Evolutionary conservation across 1,139 yeast species (phyloP), one percentile per base, ranked within the genome.

Genomic region (Magnusiomyces paraingens): DNA sequence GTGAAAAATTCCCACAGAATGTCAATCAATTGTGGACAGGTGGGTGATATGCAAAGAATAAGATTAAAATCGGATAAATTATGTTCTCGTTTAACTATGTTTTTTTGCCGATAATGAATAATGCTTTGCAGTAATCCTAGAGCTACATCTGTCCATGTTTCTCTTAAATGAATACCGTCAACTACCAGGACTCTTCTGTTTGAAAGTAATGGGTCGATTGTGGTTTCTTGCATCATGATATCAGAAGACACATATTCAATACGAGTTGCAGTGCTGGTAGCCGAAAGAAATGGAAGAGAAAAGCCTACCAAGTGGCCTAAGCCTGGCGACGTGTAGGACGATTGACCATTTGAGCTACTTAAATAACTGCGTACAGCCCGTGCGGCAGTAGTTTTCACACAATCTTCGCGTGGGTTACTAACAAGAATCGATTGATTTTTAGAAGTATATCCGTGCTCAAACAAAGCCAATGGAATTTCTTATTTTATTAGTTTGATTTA

Each of bases 81-180:
- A 26, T 21, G 21, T 20, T 18, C 29, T 40, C 39, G 26, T 20
- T 32, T 18, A 48, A 5, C 20, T 4, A 8, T 5, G 15, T 12
- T 77, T 80, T 61, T 78, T 72, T 15, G 82, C 77, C 52, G 82
- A 81, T 21, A 80, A 75, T 79, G 78, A 76, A 55, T 79, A 70
- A 50, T 80, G 72, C 75, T 73, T 62, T 81, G 81, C 65, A 89
- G 77, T 11, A 89, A 68, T 0, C 96, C 95, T 35, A 90, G 67
- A 2, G 87, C 65, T 1, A 88, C 78, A 69, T 90, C 96, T 0
- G 95, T 85, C 65, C 82, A 86, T 40, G 86, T 71, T 0, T 90
- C 78, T 54, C 96, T 71, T 67, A 86, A 94, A 65, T 90, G 96
- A 0, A 95, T 95, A 69, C 89, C 95, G 71, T 90, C 96, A 77